A percentile compares a stretch with the other conserved stretches of the same genome.
Evolutionary conservation across 306 rosid genomes (phyloP).

Genomic region (Vachellia collinsii): DNA sequence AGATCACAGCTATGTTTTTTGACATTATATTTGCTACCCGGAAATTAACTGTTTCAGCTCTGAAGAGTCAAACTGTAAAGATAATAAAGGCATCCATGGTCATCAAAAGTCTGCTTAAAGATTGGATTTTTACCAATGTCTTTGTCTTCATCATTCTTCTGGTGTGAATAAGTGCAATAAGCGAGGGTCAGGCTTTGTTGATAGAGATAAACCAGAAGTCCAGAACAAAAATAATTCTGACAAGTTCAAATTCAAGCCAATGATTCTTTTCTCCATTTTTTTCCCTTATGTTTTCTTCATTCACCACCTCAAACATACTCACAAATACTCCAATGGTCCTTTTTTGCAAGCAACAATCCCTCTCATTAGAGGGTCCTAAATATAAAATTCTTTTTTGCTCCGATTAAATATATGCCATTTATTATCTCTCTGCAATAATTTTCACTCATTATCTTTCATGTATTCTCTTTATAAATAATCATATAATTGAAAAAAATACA

Average conservation of each 20-base stretch:
- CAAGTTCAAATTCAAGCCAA: slow-evolving; percentile 3
- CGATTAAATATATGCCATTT: too few relatives aligned
- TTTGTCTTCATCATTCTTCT: slow-evolving; percentile 23
- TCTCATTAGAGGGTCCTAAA: too few relatives aligned
- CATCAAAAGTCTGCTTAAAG: slow-evolving; percentile 51
- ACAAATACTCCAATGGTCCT: not conserved
- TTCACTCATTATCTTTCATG: too few relatives aligned
- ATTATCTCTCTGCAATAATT: too few relatives aligned
- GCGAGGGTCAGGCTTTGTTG: not conserved
- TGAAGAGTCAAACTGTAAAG: slow-evolving; percentile 36
- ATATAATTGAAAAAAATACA: too few relatives aligned
- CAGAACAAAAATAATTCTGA: not conserved
- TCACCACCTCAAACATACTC: slow-evolving; percentile 4
- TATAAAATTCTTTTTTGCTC: too few relatives aligned
- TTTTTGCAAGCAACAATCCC: too few relatives aligned
- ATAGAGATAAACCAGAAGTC: slow-evolving; percentile 19
- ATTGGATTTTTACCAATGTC: slow-evolving; percentile 9
- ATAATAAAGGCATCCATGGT: slow-evolving; percentile 33
- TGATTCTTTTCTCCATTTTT: not conserved
- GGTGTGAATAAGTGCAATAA: slow-evolving; percentile 18
- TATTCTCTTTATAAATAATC: too few relatives aligned
- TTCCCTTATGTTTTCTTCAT: not conserved
- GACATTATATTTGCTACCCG: slow-evolving; percentile 34
- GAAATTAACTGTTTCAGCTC: slow-evolving; percentile 50
- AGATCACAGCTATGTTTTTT: slow-evolving; percentile 16